Conservation (phyloP, 129 eudicot genomes). For the Artemisia argyi region DNA sequence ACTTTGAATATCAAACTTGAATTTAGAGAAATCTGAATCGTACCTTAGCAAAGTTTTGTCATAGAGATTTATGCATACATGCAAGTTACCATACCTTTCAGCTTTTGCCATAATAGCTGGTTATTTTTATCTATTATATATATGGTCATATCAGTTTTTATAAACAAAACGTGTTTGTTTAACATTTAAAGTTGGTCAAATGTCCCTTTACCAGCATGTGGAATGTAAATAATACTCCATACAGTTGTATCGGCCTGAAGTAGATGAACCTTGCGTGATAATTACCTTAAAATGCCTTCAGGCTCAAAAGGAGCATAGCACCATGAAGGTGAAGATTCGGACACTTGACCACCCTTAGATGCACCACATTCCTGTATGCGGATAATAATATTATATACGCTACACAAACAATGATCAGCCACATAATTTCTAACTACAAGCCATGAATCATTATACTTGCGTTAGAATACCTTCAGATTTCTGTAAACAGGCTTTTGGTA, state of each 20-base stretch:
- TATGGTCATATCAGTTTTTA: too few species aligned
- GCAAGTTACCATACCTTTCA: too few species aligned
- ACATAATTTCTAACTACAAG: conserved; percentile 11
- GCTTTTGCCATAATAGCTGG: too few species aligned
- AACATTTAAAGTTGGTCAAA: too few species aligned
- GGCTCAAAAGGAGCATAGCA: conserved; percentile 88
- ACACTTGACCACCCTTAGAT: conserved; percentile 46
- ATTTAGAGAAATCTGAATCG: background rate
- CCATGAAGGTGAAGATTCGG: conserved; percentile 69
- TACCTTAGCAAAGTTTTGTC: too few species aligned
- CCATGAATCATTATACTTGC: background rate
- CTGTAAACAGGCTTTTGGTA: conserved; percentile 66
- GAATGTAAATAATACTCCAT: too few species aligned
- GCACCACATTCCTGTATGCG: conserved; percentile 51
- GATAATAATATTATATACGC: conserved; percentile 1
- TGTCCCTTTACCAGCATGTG: too few species aligned
- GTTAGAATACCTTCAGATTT: conserved; percentile 60
- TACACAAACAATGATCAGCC: background rate
- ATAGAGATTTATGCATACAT: too few species aligned
- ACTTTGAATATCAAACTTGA: conserved; percentile 6
- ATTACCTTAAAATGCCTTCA: conserved; percentile 81
- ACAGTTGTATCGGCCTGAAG: too few species aligned
- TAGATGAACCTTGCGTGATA: background rate
- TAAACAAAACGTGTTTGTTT: too few species aligned
- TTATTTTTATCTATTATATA: too few species aligned